These are phyloP conservation scores for Trametes villosa DNA, from an alignment of 768 basidiomycete species.

Conservation along the genomic window DNA sequence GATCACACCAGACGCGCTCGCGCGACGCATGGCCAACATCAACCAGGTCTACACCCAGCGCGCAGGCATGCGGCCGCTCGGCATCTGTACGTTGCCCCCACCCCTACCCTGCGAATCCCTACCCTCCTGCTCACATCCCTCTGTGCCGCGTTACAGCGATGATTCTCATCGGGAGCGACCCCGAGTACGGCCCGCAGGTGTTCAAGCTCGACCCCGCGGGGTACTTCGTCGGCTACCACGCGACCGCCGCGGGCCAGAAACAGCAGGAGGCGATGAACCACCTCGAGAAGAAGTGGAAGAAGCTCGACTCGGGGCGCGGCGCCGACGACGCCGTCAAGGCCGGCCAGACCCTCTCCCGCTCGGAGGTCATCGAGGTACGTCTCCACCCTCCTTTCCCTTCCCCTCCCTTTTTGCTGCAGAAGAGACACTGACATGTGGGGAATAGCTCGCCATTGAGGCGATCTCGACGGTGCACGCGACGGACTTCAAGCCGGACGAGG, in stretches of 20 bases:
- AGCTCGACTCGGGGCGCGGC: conserved; percentile 76
- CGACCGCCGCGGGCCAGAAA: conserved; percentile 94
- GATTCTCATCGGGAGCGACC: conserved; percentile 93
- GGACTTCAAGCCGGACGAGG: conserved; percentile 94
- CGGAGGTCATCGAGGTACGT: conserved; percentile 90
- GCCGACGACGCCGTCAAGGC: conserved; percentile 80
- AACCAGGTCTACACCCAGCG: conserved; percentile 99
- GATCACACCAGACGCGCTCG: conserved; percentile 95
- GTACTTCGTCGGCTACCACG: conserved; percentile 98
- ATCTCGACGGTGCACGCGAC: conserved; percentile 94
- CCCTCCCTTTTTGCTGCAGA: not conserved
- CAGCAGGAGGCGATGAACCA: conserved; percentile 99
- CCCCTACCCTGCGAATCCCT: not conserved
- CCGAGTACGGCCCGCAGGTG: conserved; percentile 91
- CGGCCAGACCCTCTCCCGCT: conserved; percentile 69
- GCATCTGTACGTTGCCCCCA: conserved; percentile 70
- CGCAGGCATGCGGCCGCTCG: conserved; percentile 95
- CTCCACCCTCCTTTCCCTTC: too few relatives aligned
- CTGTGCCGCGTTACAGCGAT: conserved; percentile 70
- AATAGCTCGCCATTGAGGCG: conserved; percentile 89
- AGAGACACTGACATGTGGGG: not conserved
- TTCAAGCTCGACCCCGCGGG: conserved; percentile 99
- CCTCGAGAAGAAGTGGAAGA: conserved; percentile 99
- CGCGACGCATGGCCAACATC: conserved; percentile 93
- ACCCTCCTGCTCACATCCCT: not conserved